Conservation (phyloP, 768 basidiomycete species). For the Sporobolomyces pararoseus region DNA sequence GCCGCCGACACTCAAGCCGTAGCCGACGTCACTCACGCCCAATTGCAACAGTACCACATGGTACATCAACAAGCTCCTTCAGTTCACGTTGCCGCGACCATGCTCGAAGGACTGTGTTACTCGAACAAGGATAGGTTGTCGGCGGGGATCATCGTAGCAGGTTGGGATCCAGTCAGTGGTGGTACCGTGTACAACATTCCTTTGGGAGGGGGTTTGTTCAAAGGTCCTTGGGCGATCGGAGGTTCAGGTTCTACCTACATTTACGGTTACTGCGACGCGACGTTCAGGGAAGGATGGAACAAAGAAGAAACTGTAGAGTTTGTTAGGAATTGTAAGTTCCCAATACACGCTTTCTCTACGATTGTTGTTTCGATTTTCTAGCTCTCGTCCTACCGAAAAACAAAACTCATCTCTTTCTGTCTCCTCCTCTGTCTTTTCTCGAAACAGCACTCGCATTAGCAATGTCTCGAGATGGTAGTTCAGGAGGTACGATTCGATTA, state of each 20-base stretch:
- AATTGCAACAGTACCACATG: constrained; percentile 46
- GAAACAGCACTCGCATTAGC: constrained; percentile 78
- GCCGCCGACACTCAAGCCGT: constrained; percentile 92
- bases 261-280: constrained; percentile 99
- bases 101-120: constrained; percentile 86
- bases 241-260: constrained; percentile 91
- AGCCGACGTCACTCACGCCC: constrained; percentile 61
- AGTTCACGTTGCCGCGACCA: constrained; percentile 72
- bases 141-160: constrained; percentile 96
- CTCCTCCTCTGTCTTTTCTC: not conserved
- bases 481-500: constrained; percentile 95
- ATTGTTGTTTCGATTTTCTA: not conserved
- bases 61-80: constrained; percentile 61
- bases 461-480: constrained; percentile 96
- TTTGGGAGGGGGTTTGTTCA: constrained; percentile 91
- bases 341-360: not conserved
- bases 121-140: constrained; percentile 72
- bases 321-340: constrained; percentile 82
- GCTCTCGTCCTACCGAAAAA: too few relatives aligned
- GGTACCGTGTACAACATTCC: constrained; percentile 96
- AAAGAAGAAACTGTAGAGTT: constrained; percentile 86
- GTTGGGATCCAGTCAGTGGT: constrained; percentile 88
- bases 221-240: constrained; percentile 98
- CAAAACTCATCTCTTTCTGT: too few relatives aligned
- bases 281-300: constrained; percentile 86